Evolutionary conservation across 768 basidiomycete genomes (phyloP), one percentile per base, ranked within the genome.

Genomic region (Suillus subaureus): DNA sequence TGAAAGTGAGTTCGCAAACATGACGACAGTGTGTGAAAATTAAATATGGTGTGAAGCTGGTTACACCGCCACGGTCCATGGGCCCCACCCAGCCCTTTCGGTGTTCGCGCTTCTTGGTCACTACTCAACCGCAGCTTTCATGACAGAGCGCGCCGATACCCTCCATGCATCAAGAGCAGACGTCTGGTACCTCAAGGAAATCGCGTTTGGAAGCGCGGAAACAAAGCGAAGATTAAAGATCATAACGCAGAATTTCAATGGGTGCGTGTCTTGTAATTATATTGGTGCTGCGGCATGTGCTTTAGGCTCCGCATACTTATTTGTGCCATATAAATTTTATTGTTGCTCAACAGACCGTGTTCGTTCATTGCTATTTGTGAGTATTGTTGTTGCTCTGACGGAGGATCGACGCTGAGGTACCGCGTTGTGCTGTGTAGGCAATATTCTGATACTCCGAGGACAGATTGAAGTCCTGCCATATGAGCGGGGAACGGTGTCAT

Each of bases 281-380:
- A 23, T 52, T 52, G 12, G 55, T 57, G 23, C 39, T 60, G 57
- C 39, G 52, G 26, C 57, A 28, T 40, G 33, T 45, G 64, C 8
- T 13, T 15, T 11, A 18, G 11, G n/a, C 47, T 52, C 58, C 56
- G 63, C 13, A 16, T 28, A 49, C 47, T 49, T 15, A 49, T 26
- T 15, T 13, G 35, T 33, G 18, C 12, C 6, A 35, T n/a, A 37
- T n/a, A n/a, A n/a, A n/a, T n/a, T 28, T 39, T 11, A 49, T 16
- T 62, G 28, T 26, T 28, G 21, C 40, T 21, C n/a, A 2, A 9
- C 73, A 96, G 94, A 11, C 94, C 94, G 11, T 96, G 94, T 73
- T 94, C 93, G 0, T 92, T 96, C 69, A 93, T 96, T 70, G 94
- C 94, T 33, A 91, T 95, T 65, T 95, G 93, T 92, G 72, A 70